Percentiles rank a stretch among this genome's conserved stretches.
Evolutionary conservation across 1,284 basidiomycete genomes (phyloP).

Genomic region (Phylloporus sp.): DNA sequence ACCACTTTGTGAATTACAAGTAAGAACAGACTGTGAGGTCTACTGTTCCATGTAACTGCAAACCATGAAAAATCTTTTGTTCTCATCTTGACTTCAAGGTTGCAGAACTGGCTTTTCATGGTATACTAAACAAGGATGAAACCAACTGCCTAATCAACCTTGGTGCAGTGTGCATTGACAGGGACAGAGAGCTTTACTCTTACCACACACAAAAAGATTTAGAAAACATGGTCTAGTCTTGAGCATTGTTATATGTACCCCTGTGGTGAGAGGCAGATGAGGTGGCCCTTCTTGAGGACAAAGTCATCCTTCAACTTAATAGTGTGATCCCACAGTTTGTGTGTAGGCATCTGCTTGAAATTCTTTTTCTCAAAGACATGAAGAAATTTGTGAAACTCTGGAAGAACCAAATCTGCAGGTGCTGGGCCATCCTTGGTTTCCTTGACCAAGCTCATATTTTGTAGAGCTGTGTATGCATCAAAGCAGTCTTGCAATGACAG

Average conservation of each 20-base stretch:
- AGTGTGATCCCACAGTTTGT: neutral
- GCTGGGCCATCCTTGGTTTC: too few relatives aligned
- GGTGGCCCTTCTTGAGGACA: neutral
- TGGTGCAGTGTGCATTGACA: neutral
- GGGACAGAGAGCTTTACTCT: constrained; percentile 6
- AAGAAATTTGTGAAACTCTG: too few relatives aligned
- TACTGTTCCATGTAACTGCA: neutral
- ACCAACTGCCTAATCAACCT: constrained; percentile 2
- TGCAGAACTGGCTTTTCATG: constrained; percentile 9
- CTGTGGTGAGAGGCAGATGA: too few relatives aligned
- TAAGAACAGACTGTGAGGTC: neutral
- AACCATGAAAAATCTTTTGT: constrained; percentile 14
- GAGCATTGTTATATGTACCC: too few relatives aligned
- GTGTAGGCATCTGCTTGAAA: neutral
- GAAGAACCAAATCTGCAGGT: too few relatives aligned
- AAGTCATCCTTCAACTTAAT: neutral
- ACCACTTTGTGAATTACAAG: constrained; percentile 5
- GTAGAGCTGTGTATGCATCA: too few relatives aligned
- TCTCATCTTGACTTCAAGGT: constrained; percentile 15
- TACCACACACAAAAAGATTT: constrained; percentile 9
- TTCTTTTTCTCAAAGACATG: too few relatives aligned
- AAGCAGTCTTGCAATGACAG: too few relatives aligned
- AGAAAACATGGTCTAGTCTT: constrained; percentile 7
- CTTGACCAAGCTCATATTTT: too few relatives aligned
- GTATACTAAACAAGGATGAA: constrained; percentile 7